Evolutionary conservation across 2,329 filamentous ascomycete genomes (phyloP), one percentile per base, ranked within the genome.

Genomic region (Verticillium dahliae): DNA sequence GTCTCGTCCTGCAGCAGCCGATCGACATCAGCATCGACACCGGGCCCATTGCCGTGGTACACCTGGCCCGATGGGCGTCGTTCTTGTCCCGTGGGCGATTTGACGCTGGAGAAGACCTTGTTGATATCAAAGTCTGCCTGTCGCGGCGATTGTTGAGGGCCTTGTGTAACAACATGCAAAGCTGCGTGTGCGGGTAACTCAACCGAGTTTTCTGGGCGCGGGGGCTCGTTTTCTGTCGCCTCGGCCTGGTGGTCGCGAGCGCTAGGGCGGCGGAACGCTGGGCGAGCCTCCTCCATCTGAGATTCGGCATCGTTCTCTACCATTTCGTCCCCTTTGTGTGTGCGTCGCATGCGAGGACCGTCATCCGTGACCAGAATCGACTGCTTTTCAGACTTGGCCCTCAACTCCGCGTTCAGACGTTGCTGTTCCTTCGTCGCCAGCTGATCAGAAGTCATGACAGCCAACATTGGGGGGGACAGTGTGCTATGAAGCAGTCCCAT

Each of bases 261-360:
- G 39, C 71, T 72, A 55, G 73, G 71, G 61, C 76, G 72, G 58
- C 75, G 68, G 62, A 74, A 65, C 14, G 72, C 69, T 1, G 75
- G 74, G 9, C 72, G 72, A n/a, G 71, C 69, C 31, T 77, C 74
- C 39, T 70, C 72, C 2, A 62, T 58, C 18, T 66, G 62, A n/a
- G 74, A 63, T 41, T 75, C 72, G n/a, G 76, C 81, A 38, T 96
- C 91, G 56, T 90, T 87, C 64, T 94, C 92, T 15, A 98, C 83
- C 15, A 97, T 75, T 72, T 98, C 95, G 62, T 97, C 93, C 13
- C 95, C 95, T 74, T 98, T 98, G 78, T 98, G 94, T 2, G 94
- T 97, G 67, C 91, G 87, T 69, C 92, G 85, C 61, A 97, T 88
- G 3, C 92, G 87, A 4, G 93, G 92, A 57, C 85, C 83, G 18